Base-by-base conservation (phyloP, 495 filamentous ascomycete species). In the Penicillium herquei region DNA sequence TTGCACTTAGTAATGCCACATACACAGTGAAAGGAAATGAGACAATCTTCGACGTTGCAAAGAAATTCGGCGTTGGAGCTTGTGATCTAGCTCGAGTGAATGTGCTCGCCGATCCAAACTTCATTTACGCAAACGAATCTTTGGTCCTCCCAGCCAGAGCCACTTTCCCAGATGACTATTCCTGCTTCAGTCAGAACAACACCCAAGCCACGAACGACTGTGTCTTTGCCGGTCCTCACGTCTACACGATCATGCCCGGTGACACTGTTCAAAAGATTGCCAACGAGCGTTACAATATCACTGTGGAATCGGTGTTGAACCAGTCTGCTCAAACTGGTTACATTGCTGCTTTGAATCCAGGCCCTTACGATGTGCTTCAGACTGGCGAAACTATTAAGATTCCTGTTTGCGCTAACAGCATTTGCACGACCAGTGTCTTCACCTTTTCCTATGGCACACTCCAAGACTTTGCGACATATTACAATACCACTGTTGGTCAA, bases 71-170 rank as follows among this genome's bases (percentile, higher is more conserved):
- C 32, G 43, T 52, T 21, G 55, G 55, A 7, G 52, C 51, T 7
- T 63, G 60, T 18, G 60, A 63, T 16, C 47, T 63, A 8, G 55
- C 55, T 8, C 55, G 60, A 6, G 30, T 49, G 8, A 63, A 63
- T 33, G 52, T 44, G n/a, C 55, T 63, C 32, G 41, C 51, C n/a
- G 60, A 63, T 21, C 48, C 52, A 12, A 51, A 54, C 9, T 49
- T 52, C 39, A 42, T 58, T 11, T 55, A 55, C 21, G 40, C 32
- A 8, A 45, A 51, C 10, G 54, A 53, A n/a, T 26, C 52, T 7
- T 40, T 63, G 6, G 16, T 30, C 49, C 59, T 59, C 16, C 61
- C 61, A 5, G 34, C 35, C 0, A 35, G 56, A 39, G 40, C 34
- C 11, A 59, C 56, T 42, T 42, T 37, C 30, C 49, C 52, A 12